Evolutionary conservation across 2,329 filamentous ascomycete species (phyloP).

Genomic region (Akanthomyces uredinophilus): DNA sequence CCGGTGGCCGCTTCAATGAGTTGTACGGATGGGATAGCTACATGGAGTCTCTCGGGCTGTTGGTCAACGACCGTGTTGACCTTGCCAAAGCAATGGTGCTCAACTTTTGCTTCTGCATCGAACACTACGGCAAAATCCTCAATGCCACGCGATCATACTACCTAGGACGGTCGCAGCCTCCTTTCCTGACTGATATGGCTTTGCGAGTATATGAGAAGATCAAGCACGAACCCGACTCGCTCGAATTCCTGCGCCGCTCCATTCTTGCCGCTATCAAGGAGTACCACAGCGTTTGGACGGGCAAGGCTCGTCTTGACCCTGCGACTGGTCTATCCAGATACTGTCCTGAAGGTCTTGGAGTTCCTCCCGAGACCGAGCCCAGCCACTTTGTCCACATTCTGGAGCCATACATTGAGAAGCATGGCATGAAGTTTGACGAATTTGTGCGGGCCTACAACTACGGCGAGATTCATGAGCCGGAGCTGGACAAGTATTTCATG

Average conservation of each 20-base stretch:
- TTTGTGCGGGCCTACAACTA: conserved; percentile 89
- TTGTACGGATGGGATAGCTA: conserved; percentile 99
- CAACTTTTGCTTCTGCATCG: conserved; percentile 97
- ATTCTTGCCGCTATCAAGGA: conserved; percentile 94
- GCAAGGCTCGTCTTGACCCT: conserved; percentile 70
- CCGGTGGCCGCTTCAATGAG: conserved; percentile 95
- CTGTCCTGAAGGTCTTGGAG: conserved; percentile 74
- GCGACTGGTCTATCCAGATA: conserved; percentile 79
- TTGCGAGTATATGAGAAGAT: conserved; percentile 91
- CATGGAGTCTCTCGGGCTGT: conserved; percentile 88
- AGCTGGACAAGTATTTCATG: conserved; percentile 90
- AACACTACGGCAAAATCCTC: conserved; percentile 96
- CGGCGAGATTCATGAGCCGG: conserved; percentile 70
- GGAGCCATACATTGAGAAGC: conserved; percentile 75
- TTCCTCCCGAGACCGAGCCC: conserved; percentile 87
- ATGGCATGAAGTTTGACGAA: conserved; percentile 73
- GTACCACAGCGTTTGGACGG: conserved; percentile 85
- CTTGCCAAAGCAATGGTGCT: conserved; percentile 90
- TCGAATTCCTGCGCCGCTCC: conserved; percentile 74
- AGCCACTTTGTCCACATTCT: conserved; percentile 81
- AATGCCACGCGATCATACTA: conserved; percentile 98
- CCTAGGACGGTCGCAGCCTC: conserved; percentile 86
- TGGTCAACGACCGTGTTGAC: conserved; percentile 79
- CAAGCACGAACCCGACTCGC: conserved; percentile 72
- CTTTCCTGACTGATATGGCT: conserved; percentile 96